A percentile compares a stretch with the other conserved stretches of the same genome.
phyloP scores from a whole-genome alignment of 352 stramenopile species.

The Globisporangium camurandrum region DNA sequence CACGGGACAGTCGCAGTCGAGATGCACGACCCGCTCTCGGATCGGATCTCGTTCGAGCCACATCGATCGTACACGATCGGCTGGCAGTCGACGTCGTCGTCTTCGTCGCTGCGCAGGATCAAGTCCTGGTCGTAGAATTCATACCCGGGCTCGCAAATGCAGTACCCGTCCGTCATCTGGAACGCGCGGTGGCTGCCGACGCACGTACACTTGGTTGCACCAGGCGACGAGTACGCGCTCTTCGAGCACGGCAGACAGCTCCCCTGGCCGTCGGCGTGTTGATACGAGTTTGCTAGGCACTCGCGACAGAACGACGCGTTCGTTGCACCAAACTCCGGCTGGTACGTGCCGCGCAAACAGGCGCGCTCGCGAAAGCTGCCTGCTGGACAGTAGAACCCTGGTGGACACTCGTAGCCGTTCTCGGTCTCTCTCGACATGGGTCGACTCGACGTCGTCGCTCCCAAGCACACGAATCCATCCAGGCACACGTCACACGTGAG shows the following conservation, averaged over 20 bases:
- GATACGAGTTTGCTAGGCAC: constrained; percentile 76
- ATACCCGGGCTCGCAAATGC: constrained; percentile 87
- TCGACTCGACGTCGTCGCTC: constrained; percentile 45
- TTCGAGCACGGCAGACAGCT: constrained; percentile 86
- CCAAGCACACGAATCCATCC: constrained; percentile 83
- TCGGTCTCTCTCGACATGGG: constrained; percentile 53
- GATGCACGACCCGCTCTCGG: constrained; percentile 62
- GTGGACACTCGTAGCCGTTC: constrained; percentile 78
- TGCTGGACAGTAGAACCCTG: constrained; percentile 66
- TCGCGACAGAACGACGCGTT: constrained; percentile 54
- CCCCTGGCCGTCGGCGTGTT: constrained; percentile 47
- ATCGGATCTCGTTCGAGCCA: constrained; percentile 57
- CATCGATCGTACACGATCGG: constrained; percentile 89
- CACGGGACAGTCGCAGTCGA: constrained; percentile 31
- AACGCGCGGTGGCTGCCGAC: constrained; percentile 86
- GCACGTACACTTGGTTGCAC: constrained; percentile 72
- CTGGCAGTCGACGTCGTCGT: constrained; percentile 87
- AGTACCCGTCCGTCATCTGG: constrained; percentile 87
- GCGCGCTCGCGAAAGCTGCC: constrained; percentile 40
- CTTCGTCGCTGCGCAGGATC: constrained; percentile 70
- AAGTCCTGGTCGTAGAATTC: constrained; percentile 89
- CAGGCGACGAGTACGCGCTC: constrained; percentile 46
- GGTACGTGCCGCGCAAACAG: constrained; percentile 78
- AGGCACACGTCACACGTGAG: constrained; percentile 58
- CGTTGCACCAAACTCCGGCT: constrained; percentile 29